Evolutionary conservation across 306 rosid genomes (phyloP).

Genomic region (Vachellia pachyceras): DNA sequence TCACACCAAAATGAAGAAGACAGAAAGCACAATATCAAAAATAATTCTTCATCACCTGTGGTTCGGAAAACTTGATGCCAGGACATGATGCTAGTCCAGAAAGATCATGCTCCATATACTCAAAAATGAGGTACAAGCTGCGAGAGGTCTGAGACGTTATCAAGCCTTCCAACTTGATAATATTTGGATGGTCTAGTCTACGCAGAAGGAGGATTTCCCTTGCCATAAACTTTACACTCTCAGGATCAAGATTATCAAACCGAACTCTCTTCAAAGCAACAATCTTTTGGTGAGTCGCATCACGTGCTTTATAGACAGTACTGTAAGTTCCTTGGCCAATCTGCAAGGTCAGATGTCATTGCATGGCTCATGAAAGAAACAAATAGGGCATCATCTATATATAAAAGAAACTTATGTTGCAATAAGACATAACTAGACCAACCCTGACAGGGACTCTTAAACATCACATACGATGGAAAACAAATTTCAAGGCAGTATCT

Average conservation of each 20-base stretch:
- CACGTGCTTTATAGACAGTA: conserved; percentile 93
- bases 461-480: conserved; percentile 4
- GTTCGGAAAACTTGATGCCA: conserved; percentile 76
- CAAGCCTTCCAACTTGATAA: conserved; percentile 88
- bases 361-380: conserved; percentile 12
- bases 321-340: conserved; percentile 99
- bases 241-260: conserved; percentile 89
- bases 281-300: conserved; percentile 61
- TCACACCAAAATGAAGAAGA: conserved; percentile 27
- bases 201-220: conserved; percentile 92
- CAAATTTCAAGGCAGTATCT: not conserved
- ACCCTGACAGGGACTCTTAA: conserved; percentile 4
- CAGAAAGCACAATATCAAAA: conserved; percentile 16
- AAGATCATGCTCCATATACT: conserved; percentile 98
- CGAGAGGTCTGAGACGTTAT: conserved; percentile 79
- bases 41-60: conserved; percentile 67
- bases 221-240: conserved; percentile 98
- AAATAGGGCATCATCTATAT: conserved; percentile 8
- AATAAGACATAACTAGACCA: conserved; percentile 11
- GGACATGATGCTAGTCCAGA: conserved; percentile 91
- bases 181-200: conserved; percentile 85
- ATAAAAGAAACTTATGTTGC: conserved; percentile 21
- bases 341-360: conserved; percentile 58
- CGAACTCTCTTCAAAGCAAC: conserved; percentile 96
- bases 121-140: conserved; percentile 91